Evolutionary conservation across 2,329 filamentous ascomycete species (phyloP).

Genomic region (Talaromyces verruculosus): DNA sequence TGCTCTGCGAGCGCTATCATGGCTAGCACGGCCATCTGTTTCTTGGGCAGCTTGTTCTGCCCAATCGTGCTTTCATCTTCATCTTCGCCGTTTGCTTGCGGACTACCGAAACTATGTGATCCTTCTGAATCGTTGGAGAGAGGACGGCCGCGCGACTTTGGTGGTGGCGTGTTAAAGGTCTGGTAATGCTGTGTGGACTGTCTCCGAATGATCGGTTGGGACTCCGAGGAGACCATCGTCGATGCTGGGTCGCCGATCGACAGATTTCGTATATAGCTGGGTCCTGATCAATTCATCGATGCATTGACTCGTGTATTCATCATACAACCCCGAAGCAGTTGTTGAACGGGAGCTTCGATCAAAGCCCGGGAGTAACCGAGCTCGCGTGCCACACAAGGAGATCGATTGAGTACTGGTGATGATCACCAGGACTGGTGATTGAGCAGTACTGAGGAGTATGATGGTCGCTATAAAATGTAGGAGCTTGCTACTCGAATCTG

Average conservation of each 20-base stretch:
- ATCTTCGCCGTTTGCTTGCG: background rate
- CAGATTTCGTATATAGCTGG: background rate
- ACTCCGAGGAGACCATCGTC: constrained; percentile 34
- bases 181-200: constrained; percentile 49
- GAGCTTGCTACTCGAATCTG: background rate
- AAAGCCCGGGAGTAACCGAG: background rate
- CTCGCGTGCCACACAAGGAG: constrained; percentile 3
- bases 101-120: constrained; percentile 31
- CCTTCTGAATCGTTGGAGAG: constrained; percentile 44
- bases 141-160: constrained; percentile 48
- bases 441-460: background rate
- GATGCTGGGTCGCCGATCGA: background rate
- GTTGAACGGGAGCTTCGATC: background rate
- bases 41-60: constrained; percentile 61
- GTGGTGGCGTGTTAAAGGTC: constrained; percentile 49
- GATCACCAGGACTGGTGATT: background rate
- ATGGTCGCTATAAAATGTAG: background rate
- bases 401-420: background rate
- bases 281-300: background rate
- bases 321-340: background rate
- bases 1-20: constrained; percentile 90
- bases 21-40: constrained; percentile 80
- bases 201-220: constrained; percentile 37
- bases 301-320: background rate
- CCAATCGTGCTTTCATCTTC: constrained; percentile 25